phyloP scores from a whole-genome alignment of 2,329 filamentous ascomycete genomes.

The Alternaria conjuncta region DNA sequence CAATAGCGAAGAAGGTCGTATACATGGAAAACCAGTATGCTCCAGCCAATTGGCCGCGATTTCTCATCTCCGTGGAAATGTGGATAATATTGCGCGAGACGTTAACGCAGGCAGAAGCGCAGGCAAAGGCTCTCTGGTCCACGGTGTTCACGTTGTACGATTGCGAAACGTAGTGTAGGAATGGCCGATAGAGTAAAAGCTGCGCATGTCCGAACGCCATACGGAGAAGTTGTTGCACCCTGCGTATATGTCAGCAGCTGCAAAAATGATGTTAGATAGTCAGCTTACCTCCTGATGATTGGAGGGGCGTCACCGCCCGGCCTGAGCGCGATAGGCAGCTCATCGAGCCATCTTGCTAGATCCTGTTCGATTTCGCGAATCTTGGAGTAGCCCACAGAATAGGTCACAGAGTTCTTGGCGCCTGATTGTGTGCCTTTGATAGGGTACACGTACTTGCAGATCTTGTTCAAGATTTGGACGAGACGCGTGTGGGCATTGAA shows the following conservation, averaged over 20 bases:
- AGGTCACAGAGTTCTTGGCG: conserved; percentile 55
- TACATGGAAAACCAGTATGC: conserved; percentile 89
- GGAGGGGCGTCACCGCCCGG: conserved; percentile 78
- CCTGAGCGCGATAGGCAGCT: conserved; percentile 76
- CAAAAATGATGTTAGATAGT: background rate
- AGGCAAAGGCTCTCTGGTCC: conserved; percentile 81
- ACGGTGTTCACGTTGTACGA: conserved; percentile 57
- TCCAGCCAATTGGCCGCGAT: conserved; percentile 75
- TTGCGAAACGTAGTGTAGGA: conserved; percentile 81
- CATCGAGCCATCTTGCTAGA: conserved; percentile 67
- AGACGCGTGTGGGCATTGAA: conserved; percentile 67
- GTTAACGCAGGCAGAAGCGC: conserved; percentile 70
- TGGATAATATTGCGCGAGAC: conserved; percentile 78
- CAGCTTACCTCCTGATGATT: conserved; percentile 75
- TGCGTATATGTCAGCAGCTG: conserved; percentile 25
- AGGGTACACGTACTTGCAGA: conserved; percentile 69
- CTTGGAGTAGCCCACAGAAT: conserved; percentile 68
- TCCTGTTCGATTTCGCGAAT: conserved; percentile 70
- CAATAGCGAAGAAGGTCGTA: conserved; percentile 80
- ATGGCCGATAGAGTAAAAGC: conserved; percentile 81
- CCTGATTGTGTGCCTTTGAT: conserved; percentile 58
- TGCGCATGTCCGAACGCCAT: conserved; percentile 85
- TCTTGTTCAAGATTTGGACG: conserved; percentile 64
- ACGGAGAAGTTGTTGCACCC: conserved; percentile 74
- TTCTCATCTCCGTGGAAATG: conserved; percentile 78